A percentile compares a stretch with the other conserved stretches of the same genome.
These are phyloP conservation scores for Colletotrichum zoysiae DNA, from an alignment of 2,329 filamentous ascomycete species.

Conservation along the genomic window DNA sequence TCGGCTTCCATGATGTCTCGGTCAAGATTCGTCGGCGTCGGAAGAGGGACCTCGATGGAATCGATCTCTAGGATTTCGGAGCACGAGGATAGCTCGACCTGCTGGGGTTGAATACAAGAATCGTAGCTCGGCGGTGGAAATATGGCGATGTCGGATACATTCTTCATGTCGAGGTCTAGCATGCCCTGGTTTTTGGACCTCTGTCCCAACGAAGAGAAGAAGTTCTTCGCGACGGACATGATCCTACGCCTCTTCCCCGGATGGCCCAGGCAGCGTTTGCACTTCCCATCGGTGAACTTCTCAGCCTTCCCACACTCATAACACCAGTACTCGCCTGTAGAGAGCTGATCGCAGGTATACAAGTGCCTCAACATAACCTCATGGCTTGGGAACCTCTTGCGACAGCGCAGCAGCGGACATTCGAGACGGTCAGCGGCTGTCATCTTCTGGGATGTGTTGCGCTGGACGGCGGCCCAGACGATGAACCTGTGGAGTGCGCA, in stretches of 20 bases:
- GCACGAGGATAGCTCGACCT: slow-evolving; percentile 62
- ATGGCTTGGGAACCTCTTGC: slow-evolving; percentile 63
- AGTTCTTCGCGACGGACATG: slow-evolving; percentile 64
- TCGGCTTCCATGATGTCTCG: not conserved
- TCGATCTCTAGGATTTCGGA: slow-evolving; percentile 67
- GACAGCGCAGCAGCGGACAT: slow-evolving; percentile 66
- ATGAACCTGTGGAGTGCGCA: slow-evolving; percentile 68
- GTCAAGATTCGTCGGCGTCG: not conserved
- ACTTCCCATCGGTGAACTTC: slow-evolving; percentile 64
- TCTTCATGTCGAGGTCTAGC: slow-evolving; percentile 49
- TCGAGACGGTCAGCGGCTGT: slow-evolving; percentile 61
- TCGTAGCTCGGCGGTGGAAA: slow-evolving; percentile 62
- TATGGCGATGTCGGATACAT: slow-evolving; percentile 48
- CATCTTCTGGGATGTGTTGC: slow-evolving; percentile 63
- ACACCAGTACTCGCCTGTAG: slow-evolving; percentile 67
- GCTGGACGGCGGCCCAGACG: slow-evolving; percentile 68
- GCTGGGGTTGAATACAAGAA: slow-evolving; percentile 50
- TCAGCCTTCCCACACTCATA: slow-evolving; percentile 67
- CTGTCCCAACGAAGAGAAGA: slow-evolving; percentile 66
- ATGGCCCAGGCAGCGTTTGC: slow-evolving; percentile 63
- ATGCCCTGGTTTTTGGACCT: slow-evolving; percentile 56
- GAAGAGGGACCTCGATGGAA: slow-evolving; percentile 57
- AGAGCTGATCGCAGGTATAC: slow-evolving; percentile 61
- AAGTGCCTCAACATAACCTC: slow-evolving; percentile 68
- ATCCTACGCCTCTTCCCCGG: slow-evolving; percentile 65